These are phyloP conservation scores for Helicocarpus griseus DNA, from an alignment of 2,329 filamentous ascomycete species.

Conservation along the genomic window DNA sequence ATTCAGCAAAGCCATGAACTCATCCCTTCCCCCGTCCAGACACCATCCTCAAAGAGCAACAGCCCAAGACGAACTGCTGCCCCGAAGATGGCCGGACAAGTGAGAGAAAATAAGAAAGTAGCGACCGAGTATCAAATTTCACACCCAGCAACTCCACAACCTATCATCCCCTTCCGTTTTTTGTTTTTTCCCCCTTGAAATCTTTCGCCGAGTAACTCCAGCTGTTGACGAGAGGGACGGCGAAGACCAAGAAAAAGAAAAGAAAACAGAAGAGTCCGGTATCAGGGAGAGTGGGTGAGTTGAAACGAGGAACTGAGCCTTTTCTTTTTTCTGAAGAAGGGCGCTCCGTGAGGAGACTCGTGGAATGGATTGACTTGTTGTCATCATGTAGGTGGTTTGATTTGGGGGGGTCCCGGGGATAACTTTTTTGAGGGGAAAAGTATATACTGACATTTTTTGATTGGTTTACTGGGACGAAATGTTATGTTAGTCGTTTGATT, in stretches of 20 bases:
- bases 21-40: slow-evolving; percentile 33
- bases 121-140: slow-evolving; percentile 11
- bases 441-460: neutral
- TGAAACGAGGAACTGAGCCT: slow-evolving; percentile 11
- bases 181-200: no score
- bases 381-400: slow-evolving; percentile 40
- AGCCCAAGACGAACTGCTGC: slow-evolving; percentile 30
- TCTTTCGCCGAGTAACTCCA: neutral
- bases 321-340: slow-evolving; percentile 25
- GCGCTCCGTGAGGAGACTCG: slow-evolving; percentile 35
- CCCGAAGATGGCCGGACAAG: slow-evolving; percentile 11
- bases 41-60: slow-evolving; percentile 16
- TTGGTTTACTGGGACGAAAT: neutral
- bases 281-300: slow-evolving; percentile 30
- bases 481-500: neutral
- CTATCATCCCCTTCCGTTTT: slow-evolving; percentile 27
- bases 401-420: slow-evolving; percentile 2
- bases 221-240: neutral
- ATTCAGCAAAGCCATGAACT: slow-evolving; percentile 34
- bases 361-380: slow-evolving; percentile 56
- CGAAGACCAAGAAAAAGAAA: slow-evolving; percentile 3
- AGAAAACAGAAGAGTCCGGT: slow-evolving; percentile 30
- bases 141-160: slow-evolving; percentile 32
- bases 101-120: slow-evolving; percentile 11
- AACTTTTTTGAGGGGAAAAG: neutral